These are phyloP conservation scores for Termitomyces sp. DNA, from an alignment of 768 basidiomycete genomes.

Conservation along the genomic window DNA sequence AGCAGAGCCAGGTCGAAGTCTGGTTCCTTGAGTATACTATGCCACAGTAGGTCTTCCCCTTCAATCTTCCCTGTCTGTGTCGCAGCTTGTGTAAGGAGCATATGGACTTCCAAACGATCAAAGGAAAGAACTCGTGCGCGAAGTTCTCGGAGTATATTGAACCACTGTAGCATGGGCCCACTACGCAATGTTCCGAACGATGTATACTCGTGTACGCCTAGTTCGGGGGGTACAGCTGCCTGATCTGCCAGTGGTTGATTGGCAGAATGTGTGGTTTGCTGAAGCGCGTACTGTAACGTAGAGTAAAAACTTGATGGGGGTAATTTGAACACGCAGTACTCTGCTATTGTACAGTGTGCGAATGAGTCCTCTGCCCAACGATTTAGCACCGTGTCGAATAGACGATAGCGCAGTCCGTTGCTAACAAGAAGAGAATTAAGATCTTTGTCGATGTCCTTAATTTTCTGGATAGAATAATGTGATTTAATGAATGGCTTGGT, in stretches of 20 bases:
- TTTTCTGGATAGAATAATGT: conserved; percentile 21
- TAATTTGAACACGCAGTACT: conserved; percentile 24
- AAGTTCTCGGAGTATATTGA: conserved; percentile 45
- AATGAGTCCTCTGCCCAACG: conserved; percentile 14
- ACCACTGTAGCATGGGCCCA: conserved; percentile 41
- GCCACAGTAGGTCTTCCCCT: conserved; percentile 26
- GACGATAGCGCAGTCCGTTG: conserved; percentile 22
- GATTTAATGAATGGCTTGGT: conserved; percentile 24
- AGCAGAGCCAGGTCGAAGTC: conserved; percentile 33
- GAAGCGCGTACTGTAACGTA: conserved; percentile 29
- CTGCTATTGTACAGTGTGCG: conserved; percentile 8
- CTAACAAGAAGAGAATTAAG: conserved; percentile 18
- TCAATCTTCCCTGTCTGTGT: conserved; percentile 33
- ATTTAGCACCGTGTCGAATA: conserved; percentile 20
- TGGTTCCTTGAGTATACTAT: conserved; percentile 25
- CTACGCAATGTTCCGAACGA: conserved; percentile 40
- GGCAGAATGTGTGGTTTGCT: conserved; percentile 28
- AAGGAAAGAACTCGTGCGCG: conserved; percentile 32
- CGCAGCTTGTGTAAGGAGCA: conserved; percentile 36
- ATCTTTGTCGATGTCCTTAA: conserved; percentile 10
- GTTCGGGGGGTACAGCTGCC: conserved; percentile 27
- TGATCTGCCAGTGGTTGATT: conserved; percentile 42
- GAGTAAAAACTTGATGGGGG: conserved; percentile 22
- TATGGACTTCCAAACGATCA: conserved; percentile 30
- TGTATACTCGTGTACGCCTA: conserved; percentile 39